phyloP scores from a whole-genome alignment of 2,329 filamentous ascomycete species.

The Hymenoscyphus fraxineus region DNA sequence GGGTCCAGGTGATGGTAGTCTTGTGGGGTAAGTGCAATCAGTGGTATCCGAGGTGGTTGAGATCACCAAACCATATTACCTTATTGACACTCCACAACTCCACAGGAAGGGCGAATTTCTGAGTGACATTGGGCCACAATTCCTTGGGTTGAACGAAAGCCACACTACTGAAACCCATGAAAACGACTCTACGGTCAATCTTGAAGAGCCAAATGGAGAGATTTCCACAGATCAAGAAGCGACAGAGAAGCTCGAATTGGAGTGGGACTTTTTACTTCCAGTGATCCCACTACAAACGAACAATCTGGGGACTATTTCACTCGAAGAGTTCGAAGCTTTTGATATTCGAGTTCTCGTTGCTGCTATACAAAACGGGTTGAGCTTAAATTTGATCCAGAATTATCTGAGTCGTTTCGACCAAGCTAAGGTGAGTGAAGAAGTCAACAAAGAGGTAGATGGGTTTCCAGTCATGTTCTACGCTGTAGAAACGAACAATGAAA shows the following conservation, averaged over 20 bases:
- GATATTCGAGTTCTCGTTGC: slow-evolving; percentile 13
- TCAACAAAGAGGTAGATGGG: slow-evolving; percentile 24
- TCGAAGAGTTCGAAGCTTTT: slow-evolving; percentile 5
- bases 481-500: slow-evolving; percentile 30
- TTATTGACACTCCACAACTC: not conserved
- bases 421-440: slow-evolving; percentile 16
- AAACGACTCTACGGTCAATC: too few relatives aligned
- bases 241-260: not conserved
- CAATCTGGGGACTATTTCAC: not conserved
- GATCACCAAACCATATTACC: not conserved
- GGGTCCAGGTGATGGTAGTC: not conserved
- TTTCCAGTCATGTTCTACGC: slow-evolving; percentile 32
- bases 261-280: slow-evolving; percentile 17
- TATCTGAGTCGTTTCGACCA: slow-evolving; percentile 16
- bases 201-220: not conserved
- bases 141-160: too few relatives aligned
- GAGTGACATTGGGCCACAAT: too few relatives aligned
- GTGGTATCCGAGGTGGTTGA: too few relatives aligned
- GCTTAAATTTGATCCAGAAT: slow-evolving; percentile 7
- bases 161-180: not conserved
- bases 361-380: slow-evolving; percentile 17
- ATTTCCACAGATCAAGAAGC: not conserved
- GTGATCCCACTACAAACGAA: slow-evolving; percentile 6
- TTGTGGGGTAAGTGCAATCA: too few relatives aligned
- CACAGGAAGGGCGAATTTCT: not conserved